Evolutionary conservation across 2,329 filamentous ascomycete species (phyloP).

Genomic region (Aspergillus sclerotialis): DNA sequence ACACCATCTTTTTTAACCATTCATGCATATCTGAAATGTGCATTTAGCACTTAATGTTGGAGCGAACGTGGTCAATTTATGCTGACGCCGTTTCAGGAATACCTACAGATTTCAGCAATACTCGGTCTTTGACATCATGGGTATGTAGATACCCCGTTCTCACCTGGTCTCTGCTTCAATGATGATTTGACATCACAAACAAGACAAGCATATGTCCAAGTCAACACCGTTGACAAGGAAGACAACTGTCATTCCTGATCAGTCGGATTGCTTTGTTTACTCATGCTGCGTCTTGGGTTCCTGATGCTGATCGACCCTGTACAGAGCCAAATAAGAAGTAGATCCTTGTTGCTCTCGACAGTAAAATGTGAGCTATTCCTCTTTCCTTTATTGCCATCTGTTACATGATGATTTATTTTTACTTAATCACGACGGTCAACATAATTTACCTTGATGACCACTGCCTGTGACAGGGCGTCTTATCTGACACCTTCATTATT

Average conservation of each 20-base stretch:
- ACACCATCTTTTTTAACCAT: slow-evolving; percentile 51
- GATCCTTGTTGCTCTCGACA: slow-evolving; percentile 3
- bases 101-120: neutral
- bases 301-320: slow-evolving; percentile 21
- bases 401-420: slow-evolving; percentile 60
- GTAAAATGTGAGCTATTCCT: slow-evolving; percentile 14
- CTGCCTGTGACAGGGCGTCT: slow-evolving; percentile 67
- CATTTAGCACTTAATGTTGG: slow-evolving; percentile 6
- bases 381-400: slow-evolving; percentile 7
- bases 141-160: slow-evolving; percentile 22
- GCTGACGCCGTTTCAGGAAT: slow-evolving; percentile 11
- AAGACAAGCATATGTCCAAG: slow-evolving; percentile 99
- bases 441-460: slow-evolving; percentile 75
- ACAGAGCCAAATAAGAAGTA: slow-evolving; percentile 8
- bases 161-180: slow-evolving; percentile 38
- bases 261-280: slow-evolving; percentile 19
- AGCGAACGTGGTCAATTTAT: slow-evolving; percentile 1
- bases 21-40: slow-evolving; percentile 50
- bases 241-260: slow-evolving; percentile 47
- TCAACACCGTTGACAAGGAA: slow-evolving; percentile 42
- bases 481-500: slow-evolving; percentile 21
- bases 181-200: slow-evolving; percentile 75
- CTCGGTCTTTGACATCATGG: slow-evolving; percentile 6
- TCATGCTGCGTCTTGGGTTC: slow-evolving; percentile 11
- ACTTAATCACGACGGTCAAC: slow-evolving; percentile 82